Evolutionary conservation across 1,284 basidiomycete genomes (phyloP).

Genomic region (Ceratobasidium sp.): DNA sequence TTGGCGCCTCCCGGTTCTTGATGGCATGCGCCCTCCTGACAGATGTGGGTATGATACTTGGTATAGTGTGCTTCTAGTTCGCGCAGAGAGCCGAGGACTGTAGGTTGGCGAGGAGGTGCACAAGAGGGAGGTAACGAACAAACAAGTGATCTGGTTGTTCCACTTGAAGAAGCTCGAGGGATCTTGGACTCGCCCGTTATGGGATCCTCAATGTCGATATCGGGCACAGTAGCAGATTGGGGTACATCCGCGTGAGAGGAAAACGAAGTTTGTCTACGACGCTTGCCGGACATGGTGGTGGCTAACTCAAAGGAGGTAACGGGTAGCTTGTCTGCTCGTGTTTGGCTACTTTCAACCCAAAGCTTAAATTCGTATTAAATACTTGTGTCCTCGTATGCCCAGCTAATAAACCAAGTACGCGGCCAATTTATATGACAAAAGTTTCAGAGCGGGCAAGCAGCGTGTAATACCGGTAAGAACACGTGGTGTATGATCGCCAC

Average conservation of each 20-base stretch:
- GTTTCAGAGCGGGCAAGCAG: too few relatives aligned
- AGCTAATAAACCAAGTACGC: neutral
- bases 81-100: constrained; percentile 69
- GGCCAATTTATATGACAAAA: too few relatives aligned
- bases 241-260: neutral
- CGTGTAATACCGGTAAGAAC: too few relatives aligned
- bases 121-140: constrained; percentile 89
- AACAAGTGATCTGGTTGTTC: constrained; percentile 57
- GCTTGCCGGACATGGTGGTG: constrained; percentile 40
- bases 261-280: constrained; percentile 17
- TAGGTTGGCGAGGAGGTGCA: constrained; percentile 69
- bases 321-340: neutral
- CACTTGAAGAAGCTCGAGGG: constrained; percentile 4
- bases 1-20: constrained; percentile 66
- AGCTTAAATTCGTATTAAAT: neutral
- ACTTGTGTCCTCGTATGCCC: neutral
- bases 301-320: neutral
- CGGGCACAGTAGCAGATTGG: neutral
- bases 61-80: constrained; percentile 86
- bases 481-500: too few relatives aligned
- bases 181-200: neutral
- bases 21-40: constrained; percentile 62
- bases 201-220: neutral
- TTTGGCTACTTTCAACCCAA: too few relatives aligned
- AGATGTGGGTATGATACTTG: constrained; percentile 85